Evolutionary conservation across 1,139 yeast genomes (phyloP).

Genomic region (Hansenula anomala): DNA sequence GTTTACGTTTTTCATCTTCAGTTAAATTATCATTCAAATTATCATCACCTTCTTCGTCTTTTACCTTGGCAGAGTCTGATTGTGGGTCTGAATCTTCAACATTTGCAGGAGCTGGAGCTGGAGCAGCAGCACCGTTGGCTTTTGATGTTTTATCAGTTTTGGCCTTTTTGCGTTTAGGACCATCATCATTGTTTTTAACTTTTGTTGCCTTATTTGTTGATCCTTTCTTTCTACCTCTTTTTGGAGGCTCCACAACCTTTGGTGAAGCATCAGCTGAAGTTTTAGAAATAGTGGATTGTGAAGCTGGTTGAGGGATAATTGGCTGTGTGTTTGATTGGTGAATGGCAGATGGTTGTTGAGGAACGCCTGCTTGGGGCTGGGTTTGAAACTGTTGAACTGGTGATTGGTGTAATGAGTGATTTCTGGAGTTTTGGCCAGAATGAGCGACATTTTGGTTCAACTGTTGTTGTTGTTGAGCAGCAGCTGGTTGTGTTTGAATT

Average conservation of each 20-base stretch:
- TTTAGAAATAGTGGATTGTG: neutral
- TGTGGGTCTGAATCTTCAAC: slow-evolving; percentile 4
- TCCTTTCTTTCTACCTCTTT: slow-evolving; percentile 12
- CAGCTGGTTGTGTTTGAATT: slow-evolving; percentile 13
- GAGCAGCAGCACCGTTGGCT: slow-evolving; percentile 11
- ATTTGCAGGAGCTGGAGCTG: slow-evolving; percentile 25
- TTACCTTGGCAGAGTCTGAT: no score
- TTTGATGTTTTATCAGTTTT: neutral
- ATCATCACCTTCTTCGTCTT: slow-evolving; percentile 5
- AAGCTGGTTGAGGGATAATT: neutral
- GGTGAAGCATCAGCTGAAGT: neutral
- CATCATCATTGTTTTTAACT: neutral
- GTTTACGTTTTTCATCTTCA: slow-evolving; percentile 72
- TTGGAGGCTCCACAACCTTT: neutral
- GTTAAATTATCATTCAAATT: slow-evolving; percentile 20
- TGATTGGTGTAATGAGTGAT: slow-evolving; percentile 5
- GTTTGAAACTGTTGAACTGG: slow-evolving; percentile 4
- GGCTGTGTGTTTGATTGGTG: no score
- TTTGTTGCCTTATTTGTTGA: slow-evolving; percentile 1
- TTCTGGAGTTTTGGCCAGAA: neutral
- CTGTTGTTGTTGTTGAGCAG: no score
- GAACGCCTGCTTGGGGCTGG: neutral
- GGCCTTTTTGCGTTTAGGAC: no score
- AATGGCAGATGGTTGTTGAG: neutral
- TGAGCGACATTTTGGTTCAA: neutral